Percentiles rank a stretch among this genome's conserved stretches.
phyloP scores from a whole-genome alignment of 2,329 filamentous ascomycete genomes.

The Ophiognomonia clavigignenti-juglandacearum region DNA sequence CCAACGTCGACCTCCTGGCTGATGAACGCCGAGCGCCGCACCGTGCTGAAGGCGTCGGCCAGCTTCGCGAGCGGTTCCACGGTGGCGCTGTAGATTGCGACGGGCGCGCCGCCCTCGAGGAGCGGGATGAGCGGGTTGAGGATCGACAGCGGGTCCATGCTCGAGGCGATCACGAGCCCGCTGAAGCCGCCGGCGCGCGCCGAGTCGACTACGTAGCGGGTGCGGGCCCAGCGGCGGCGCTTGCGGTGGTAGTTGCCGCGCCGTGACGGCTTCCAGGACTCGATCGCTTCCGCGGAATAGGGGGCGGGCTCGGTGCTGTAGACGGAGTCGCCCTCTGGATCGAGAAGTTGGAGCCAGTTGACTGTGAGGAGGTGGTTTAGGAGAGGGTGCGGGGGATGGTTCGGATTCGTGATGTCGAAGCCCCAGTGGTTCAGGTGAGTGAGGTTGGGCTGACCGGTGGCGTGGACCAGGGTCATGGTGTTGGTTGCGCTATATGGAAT shows the following conservation, averaged over 20 bases:
- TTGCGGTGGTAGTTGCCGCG: slow-evolving; percentile 86
- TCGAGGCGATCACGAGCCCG: slow-evolving; percentile 74
- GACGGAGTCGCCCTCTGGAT: slow-evolving; percentile 68
- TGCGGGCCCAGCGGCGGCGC: slow-evolving; percentile 72
- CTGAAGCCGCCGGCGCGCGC: slow-evolving; percentile 74
- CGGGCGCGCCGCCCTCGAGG: slow-evolving; percentile 73
- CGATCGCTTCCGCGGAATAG: slow-evolving; percentile 56
- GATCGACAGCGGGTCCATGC: slow-evolving; percentile 75
- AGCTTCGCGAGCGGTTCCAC: slow-evolving; percentile 75
- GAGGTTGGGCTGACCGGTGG: slow-evolving; percentile 82
- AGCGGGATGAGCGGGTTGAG: slow-evolving; percentile 73
- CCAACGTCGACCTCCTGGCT: slow-evolving; percentile 43
- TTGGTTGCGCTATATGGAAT: slow-evolving; percentile 66
- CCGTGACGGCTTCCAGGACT: slow-evolving; percentile 73
- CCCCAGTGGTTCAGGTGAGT: slow-evolving; percentile 84
- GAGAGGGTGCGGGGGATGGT: slow-evolving; percentile 69
- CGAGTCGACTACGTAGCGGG: slow-evolving; percentile 67
- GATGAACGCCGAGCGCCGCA: slow-evolving; percentile 69
- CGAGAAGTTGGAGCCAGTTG: slow-evolving; percentile 87
- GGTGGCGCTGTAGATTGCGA: slow-evolving; percentile 79
- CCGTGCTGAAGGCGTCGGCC: slow-evolving; percentile 79
- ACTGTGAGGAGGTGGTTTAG: slow-evolving; percentile 75
- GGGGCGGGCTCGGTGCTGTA: slow-evolving; percentile 63
- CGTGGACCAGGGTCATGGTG: slow-evolving; percentile 75
- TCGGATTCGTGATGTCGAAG: slow-evolving; percentile 67